Evolutionary conservation across 2,329 filamentous ascomycete species (phyloP).

Genomic region (Neoscytalidium dimidiatum): DNA sequence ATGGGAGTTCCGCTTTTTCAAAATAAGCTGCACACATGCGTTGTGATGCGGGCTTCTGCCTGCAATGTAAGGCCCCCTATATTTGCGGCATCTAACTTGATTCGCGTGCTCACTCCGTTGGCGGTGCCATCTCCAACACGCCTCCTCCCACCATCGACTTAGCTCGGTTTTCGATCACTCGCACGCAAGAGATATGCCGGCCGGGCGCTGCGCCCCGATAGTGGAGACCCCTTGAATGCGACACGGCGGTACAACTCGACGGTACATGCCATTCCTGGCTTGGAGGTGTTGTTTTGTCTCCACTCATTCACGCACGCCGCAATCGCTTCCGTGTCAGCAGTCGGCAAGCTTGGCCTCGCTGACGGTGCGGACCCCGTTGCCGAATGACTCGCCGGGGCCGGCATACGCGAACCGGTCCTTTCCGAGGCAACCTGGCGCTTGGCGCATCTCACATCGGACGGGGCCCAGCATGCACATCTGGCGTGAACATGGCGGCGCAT

Average conservation of each 20-base stretch:
- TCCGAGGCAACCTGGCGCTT: not conserved
- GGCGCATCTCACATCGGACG: not conserved
- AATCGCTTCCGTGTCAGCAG: not conserved
- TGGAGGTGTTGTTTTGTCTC: not conserved
- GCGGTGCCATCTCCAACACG: not conserved
- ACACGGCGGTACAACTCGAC: slow-evolving; percentile 4
- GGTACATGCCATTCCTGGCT: slow-evolving; percentile 9
- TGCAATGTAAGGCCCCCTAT: slow-evolving; percentile 3
- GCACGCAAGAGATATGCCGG: not conserved
- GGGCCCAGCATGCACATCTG: not conserved
- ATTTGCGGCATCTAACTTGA: not conserved
- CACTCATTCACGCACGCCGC: slow-evolving; percentile 5
- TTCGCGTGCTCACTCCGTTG: not conserved
- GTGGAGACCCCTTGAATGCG: not conserved
- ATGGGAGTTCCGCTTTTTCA: not conserved
- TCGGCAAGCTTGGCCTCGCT: not conserved
- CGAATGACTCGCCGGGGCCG: not conserved
- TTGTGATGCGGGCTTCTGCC: not conserved
- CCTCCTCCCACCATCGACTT: not conserved
- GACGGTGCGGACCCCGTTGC: not conserved
- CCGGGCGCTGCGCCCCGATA: slow-evolving; percentile 6
- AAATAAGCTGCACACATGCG: not conserved
- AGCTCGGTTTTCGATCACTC: not conserved
- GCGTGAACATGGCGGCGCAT: not conserved
- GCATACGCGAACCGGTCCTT: slow-evolving; percentile 4